Base-by-base conservation (phyloP, 805 yeast species). In the Wickerhamiella qilinensis region DNA sequence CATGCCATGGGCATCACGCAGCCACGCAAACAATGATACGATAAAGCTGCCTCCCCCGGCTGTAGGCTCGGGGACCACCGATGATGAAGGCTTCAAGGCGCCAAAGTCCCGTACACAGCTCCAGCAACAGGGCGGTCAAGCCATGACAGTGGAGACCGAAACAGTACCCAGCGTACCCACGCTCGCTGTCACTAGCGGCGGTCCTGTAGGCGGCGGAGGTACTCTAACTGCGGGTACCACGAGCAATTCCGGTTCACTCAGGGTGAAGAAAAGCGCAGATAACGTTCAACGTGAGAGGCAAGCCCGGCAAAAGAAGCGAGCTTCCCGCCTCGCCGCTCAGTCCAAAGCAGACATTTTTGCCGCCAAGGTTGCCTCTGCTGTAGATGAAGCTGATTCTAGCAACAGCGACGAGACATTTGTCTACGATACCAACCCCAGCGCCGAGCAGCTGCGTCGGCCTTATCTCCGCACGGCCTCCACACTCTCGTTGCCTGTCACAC, bases 361-460 rank as follows among this genome's bases (percentile, higher is more conserved):
- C 8, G 96, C 97, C 0, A 81, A 79, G 49, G 65, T 91, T 43
- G 97, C 95, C 7, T 77, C 84, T 40, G 97, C 97, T 1, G 93
- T 88, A 3, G 93, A 80, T 45, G 94, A 84, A 49, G 83, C 80
- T 43, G 53, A 56, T 22, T 74, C 80, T 30, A 77, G 86, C 25
- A 96, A 86, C 55, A 75, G 85, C 20, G 94, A 86, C 48, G 98
- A 91, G 56, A 84, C 94, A 1, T 88, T 91, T 65, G 95, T 88
- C n/a, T 88, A 88, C 56, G 96, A 86, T 51, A 72, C 62, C 50
- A 46, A 57, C 46, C 52, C 60, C 32, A 36, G 35, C 34, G 12
- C 37, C 33, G 36, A 39, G 33, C 30, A 33, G 30, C 20, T 38
- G 15, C 39, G 41, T 25, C 40, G 54, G 9, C 49, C 51, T 8